A percentile compares a stretch with the other conserved stretches of the same genome.
phyloP scores from a whole-genome alignment of 495 filamentous ascomycete genomes.

The Bacidia rubella region DNA sequence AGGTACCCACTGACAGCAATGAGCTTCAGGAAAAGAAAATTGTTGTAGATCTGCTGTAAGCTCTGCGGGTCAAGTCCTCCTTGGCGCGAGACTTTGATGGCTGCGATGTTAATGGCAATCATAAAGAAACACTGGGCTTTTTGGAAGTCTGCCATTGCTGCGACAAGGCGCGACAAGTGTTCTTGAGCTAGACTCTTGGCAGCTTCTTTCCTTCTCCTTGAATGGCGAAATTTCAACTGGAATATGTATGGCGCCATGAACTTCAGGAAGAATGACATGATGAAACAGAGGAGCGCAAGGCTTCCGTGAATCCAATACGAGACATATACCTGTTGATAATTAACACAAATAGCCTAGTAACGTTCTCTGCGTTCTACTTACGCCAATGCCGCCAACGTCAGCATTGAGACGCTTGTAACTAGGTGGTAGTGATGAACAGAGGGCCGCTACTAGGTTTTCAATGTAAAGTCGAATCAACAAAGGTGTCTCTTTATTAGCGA shows the following conservation, averaged over 20 bases:
- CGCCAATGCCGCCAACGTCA: conserved; percentile 1
- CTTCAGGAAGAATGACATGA: conserved; percentile 6
- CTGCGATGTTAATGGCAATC: conserved; percentile 17
- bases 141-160: conserved; percentile 15
- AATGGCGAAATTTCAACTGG: neutral
- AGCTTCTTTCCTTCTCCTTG: neutral
- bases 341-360: neutral
- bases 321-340: conserved; percentile 5
- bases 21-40: conserved; percentile 9
- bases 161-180: conserved; percentile 8
- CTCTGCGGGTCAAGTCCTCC: conserved; percentile 12
- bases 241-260: conserved; percentile 5
- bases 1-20: conserved; percentile 16
- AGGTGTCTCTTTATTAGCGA: neutral
- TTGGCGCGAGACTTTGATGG: conserved; percentile 3
- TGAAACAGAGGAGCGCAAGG: conserved; percentile 12
- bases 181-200: neutral
- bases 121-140: conserved; percentile 21
- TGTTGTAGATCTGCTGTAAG: conserved; percentile 15
- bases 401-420: neutral
- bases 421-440: neutral
- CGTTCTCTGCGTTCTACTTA: neutral
- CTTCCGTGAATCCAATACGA: conserved; percentile 16
- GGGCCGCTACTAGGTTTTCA: neutral
- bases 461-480: neutral